These are phyloP conservation scores for Fusarium devonianum DNA, from an alignment of 2,329 filamentous ascomycete genomes.

Conservation along the genomic window DNA sequence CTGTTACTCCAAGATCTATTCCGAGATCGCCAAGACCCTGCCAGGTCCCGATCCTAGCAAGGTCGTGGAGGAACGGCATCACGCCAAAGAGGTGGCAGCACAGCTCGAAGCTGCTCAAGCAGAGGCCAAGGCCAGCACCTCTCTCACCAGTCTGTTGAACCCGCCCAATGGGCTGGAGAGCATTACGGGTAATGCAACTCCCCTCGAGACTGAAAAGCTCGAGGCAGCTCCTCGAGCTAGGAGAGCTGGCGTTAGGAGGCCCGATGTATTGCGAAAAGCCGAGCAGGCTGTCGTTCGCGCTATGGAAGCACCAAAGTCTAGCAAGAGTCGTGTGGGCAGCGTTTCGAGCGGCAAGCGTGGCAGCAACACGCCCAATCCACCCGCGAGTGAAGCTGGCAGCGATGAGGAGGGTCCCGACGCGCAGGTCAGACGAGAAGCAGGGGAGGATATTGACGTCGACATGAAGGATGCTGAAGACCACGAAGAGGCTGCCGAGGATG, in stretches of 20 bases:
- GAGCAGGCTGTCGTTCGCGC: constrained; percentile 64
- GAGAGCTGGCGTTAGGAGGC: constrained; percentile 57
- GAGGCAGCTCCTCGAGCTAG: constrained; percentile 51
- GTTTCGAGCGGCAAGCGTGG: constrained; percentile 59
- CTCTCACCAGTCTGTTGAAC: constrained; percentile 54
- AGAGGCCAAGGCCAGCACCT: constrained; percentile 46
- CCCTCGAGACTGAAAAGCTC: constrained; percentile 51
- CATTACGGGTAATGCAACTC: constrained; percentile 45
- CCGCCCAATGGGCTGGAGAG: constrained; percentile 51
- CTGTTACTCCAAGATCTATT: constrained; percentile 81
- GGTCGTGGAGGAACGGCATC: constrained; percentile 56
- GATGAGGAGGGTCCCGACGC: constrained; percentile 54
- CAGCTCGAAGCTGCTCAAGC: constrained; percentile 47
- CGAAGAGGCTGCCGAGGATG: constrained; percentile 46
- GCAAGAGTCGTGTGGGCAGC: constrained; percentile 60
- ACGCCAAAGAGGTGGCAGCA: constrained; percentile 52
- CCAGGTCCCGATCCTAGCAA: constrained; percentile 57
- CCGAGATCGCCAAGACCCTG: constrained; percentile 68
- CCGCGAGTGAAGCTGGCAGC: constrained; percentile 48
- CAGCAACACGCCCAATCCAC: constrained; percentile 49
- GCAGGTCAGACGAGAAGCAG: constrained; percentile 48
- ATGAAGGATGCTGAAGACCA: constrained; percentile 53
- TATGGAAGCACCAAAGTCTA: constrained; percentile 56
- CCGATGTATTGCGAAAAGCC: constrained; percentile 67
- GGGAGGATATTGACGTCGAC: constrained; percentile 47